Evolutionary conservation across 169 alveolate genomes (phyloP).

Genomic region (Babesia microti): DNA sequence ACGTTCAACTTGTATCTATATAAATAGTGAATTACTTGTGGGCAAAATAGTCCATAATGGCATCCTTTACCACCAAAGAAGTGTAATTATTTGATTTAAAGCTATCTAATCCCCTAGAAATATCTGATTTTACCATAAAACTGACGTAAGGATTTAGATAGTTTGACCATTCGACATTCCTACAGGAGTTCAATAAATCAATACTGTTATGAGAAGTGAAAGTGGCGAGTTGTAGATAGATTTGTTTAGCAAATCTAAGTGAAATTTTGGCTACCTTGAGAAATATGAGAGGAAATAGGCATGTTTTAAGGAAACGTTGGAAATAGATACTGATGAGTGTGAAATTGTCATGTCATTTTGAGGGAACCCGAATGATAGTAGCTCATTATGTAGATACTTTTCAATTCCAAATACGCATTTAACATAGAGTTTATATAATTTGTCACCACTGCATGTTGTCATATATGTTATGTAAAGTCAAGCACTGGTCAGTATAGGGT

Average conservation of each 20-base stretch:
- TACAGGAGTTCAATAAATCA: conserved; percentile 14
- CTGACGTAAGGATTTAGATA: conserved; percentile 6
- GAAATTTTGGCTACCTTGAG: conserved; percentile 19
- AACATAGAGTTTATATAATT: conserved; percentile 12
- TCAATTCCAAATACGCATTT: conserved; percentile 32
- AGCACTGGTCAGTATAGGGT: too few species aligned
- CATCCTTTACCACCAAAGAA: conserved; percentile 37
- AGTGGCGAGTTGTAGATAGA: conserved; percentile 24
- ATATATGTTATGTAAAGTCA: too few species aligned
- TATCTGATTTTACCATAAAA: conserved; percentile 7
- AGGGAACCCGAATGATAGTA: conserved; percentile 26
- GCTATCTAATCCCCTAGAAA: background rate
- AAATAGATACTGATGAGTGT: conserved; percentile 10
- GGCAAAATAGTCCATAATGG: conserved; percentile 17
- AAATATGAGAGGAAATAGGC: conserved; percentile 28
- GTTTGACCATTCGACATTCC: conserved; percentile 9
- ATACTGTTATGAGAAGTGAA: conserved; percentile 16
- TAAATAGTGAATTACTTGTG: too few species aligned
- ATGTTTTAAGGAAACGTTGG: conserved; percentile 6
- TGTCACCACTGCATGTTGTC: conserved; percentile 15
- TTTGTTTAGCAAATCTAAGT: conserved; percentile 11
- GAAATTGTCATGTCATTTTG: conserved; percentile 10
- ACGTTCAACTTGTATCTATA: conserved; percentile 7
- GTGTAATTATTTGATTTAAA: conserved; percentile 16
- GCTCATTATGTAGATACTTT: conserved; percentile 12